Conservation (phyloP, 345 rosid genomes). For the Eucalyptus erythrocorys region DNA sequence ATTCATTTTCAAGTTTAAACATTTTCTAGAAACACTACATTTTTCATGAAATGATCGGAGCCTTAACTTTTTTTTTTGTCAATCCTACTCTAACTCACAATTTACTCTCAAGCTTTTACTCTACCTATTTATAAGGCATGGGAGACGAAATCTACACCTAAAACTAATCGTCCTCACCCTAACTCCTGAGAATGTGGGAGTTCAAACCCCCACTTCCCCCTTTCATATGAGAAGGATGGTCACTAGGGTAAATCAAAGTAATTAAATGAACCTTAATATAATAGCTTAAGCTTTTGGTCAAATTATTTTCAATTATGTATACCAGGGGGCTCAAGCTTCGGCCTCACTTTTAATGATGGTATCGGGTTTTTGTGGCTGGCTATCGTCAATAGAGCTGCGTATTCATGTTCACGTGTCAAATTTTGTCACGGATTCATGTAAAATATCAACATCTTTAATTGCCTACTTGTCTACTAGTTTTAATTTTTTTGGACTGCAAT, state of each 20-base stretch:
- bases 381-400: not conserved
- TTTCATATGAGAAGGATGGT: rapidly evolving
- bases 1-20: too few relatives aligned
- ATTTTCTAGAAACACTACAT: too few relatives aligned
- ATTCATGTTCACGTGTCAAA: not conserved
- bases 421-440: not conserved
- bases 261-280: not conserved
- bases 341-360: not conserved
- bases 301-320: not conserved
- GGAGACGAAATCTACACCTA: too few relatives aligned
- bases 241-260: too few relatives aligned
- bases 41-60: rapidly evolving
- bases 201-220: rapidly evolving
- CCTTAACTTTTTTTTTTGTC: too few relatives aligned
- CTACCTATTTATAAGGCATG: too few relatives aligned
- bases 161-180: too few relatives aligned
- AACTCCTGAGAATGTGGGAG: rapidly evolving
- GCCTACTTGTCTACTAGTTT: not conserved
- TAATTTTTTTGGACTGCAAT: not conserved
- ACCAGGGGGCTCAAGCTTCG: not conserved
- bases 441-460: not conserved
- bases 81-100: too few relatives aligned
- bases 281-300: not conserved
- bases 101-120: too few relatives aligned
- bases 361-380: not conserved